phyloP scores from a whole-genome alignment of 345 rosid genomes.

The Citropsis articulata region DNA sequence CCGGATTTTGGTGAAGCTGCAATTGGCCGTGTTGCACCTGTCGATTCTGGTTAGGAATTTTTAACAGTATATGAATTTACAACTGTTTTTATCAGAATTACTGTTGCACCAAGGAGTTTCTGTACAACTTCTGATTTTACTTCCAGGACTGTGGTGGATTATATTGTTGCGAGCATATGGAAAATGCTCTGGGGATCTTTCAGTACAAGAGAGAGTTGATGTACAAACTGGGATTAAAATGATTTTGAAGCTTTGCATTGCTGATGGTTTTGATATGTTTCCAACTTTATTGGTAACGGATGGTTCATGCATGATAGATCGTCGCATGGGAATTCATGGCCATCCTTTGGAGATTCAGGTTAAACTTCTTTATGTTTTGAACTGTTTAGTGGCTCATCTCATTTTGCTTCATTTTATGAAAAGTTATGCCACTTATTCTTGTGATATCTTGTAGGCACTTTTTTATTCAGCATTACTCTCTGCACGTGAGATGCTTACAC shows the following conservation, averaged over 20 bases:
- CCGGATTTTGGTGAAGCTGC: slow-evolving; percentile 98
- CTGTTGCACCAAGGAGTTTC: background rate
- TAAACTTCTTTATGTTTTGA: background rate
- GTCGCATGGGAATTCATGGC: slow-evolving; percentile 98
- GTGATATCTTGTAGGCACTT: slow-evolving; percentile 48
- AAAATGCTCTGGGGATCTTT: slow-evolving; percentile 78
- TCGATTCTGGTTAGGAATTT: slow-evolving; percentile 67
- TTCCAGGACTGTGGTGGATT: slow-evolving; percentile 91
- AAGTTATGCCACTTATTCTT: background rate
- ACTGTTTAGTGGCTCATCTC: background rate
- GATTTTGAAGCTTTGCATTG: slow-evolving; percentile 86
- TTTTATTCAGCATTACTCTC: slow-evolving; percentile 81
- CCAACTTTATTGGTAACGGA: slow-evolving; percentile 93
- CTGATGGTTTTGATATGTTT: slow-evolving; percentile 98
- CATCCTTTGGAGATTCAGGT: slow-evolving; percentile 98
- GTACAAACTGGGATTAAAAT: slow-evolving; percentile 95
- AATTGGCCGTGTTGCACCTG: slow-evolving; percentile 98
- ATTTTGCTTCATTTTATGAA: background rate
- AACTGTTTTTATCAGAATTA: background rate
- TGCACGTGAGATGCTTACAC: slow-evolving; percentile 86
- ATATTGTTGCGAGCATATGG: slow-evolving; percentile 89
- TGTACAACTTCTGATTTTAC: slow-evolving; percentile 11
- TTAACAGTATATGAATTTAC: background rate
- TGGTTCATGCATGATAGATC: slow-evolving; percentile 99
- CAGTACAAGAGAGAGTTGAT: slow-evolving; percentile 88